These are phyloP conservation scores for Aspergillus sp. DNA, from an alignment of 2,329 filamentous ascomycete genomes.

Conservation along the genomic window DNA sequence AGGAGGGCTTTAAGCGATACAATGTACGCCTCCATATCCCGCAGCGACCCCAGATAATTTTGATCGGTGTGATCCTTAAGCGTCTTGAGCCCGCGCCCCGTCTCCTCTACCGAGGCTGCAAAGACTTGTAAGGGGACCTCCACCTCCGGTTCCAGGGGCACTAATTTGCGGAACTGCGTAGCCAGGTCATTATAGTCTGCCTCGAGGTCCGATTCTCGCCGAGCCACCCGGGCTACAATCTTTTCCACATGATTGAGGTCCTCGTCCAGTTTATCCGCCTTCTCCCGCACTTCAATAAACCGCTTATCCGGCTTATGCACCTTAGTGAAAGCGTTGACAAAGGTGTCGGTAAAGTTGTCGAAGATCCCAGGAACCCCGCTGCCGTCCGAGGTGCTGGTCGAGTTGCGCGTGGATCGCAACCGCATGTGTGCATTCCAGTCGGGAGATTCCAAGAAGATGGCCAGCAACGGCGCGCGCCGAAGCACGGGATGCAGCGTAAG, in stretches of 20 bases:
- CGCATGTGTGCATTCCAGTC: conserved; percentile 99
- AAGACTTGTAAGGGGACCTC: conserved; percentile 82
- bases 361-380: conserved; percentile 68
- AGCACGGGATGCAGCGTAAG: conserved; percentile 86
- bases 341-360: conserved; percentile 92
- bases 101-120: conserved; percentile 81
- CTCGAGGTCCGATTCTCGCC: conserved; percentile 84
- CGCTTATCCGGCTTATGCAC: conserved; percentile 92
- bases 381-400: conserved; percentile 48
- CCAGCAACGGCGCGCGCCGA: conserved; percentile 76
- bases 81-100: conserved; percentile 72
- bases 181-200: conserved; percentile 85
- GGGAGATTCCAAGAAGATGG: conserved; percentile 84
- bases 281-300: conserved; percentile 91
- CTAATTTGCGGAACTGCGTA: conserved; percentile 91
- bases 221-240: conserved; percentile 86
- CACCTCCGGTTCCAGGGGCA: conserved; percentile 83
- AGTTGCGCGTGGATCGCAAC: conserved; percentile 67
- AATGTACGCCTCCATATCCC: conserved; percentile 95
- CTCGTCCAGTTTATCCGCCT: conserved; percentile 90
- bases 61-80: conserved; percentile 92
- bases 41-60: conserved; percentile 87
- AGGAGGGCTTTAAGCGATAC: conserved; percentile 82
- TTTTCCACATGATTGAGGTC: conserved; percentile 93
- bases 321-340: conserved; percentile 96